Conservation (phyloP, 768 basidiomycete genomes). For the Tylopilus sp. region DNA sequence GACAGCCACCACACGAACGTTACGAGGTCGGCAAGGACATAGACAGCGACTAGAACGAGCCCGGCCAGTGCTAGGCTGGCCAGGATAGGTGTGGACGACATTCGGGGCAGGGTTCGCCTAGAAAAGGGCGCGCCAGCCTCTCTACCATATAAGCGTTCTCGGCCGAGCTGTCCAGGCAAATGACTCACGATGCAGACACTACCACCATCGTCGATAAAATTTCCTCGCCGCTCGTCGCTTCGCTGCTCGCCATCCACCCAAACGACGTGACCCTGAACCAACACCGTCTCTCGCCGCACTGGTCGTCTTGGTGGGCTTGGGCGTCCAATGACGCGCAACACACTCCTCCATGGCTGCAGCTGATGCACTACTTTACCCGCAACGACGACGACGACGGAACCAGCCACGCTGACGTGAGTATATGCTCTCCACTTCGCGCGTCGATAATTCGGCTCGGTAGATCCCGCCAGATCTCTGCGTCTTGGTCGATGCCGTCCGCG, state of each 20-base stretch:
- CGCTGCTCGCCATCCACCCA: conserved; percentile 45
- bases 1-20: conserved; percentile 42
- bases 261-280: conserved; percentile 37
- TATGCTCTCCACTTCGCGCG: not conserved
- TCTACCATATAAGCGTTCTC: not conserved
- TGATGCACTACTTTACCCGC: conserved; percentile 24
- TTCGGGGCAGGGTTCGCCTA: not conserved
- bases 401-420: conserved; percentile 14
- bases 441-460: conserved; percentile 6
- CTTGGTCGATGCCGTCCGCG: conserved; percentile 23
- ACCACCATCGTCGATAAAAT: conserved; percentile 15
- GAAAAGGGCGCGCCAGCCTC: not conserved
- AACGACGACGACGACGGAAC: conserved; percentile 6
- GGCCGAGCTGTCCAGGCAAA: not conserved
- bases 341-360: conserved; percentile 22
- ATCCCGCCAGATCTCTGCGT: conserved; percentile 22
- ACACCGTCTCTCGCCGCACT: conserved; percentile 11
- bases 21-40: conserved; percentile 36
- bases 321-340: conserved; percentile 12
- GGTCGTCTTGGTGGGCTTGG: conserved; percentile 39
- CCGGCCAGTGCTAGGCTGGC: conserved; percentile 1
- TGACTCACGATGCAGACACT: conserved; percentile 2
- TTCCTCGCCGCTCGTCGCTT: conserved; percentile 22
- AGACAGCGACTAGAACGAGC: conserved; percentile 17
- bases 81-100: conserved; percentile 1